These are phyloP conservation scores for Colletotrichum horii DNA, from an alignment of 2,329 filamentous ascomycete genomes.

Conservation along the genomic window DNA sequence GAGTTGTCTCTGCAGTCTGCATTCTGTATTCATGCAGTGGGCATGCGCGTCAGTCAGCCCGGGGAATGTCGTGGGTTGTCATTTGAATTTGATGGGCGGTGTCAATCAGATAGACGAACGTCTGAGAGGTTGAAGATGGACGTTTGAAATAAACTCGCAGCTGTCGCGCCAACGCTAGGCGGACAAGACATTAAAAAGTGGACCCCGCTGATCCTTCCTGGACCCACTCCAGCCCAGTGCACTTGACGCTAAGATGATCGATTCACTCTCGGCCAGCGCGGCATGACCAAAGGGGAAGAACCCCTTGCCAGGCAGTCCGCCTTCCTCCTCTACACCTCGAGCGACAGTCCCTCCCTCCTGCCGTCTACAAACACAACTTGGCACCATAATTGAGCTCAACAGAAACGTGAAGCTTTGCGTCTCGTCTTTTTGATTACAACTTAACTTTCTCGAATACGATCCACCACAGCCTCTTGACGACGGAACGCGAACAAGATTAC, in stretches of 20 bases:
- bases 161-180: background rate
- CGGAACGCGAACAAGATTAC: background rate
- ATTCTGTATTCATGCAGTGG: background rate
- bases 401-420: background rate
- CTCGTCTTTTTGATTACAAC: background rate
- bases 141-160: background rate
- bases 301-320: background rate
- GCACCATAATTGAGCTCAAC: background rate
- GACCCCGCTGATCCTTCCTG: background rate
- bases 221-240: background rate
- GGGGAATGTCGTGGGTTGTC: background rate
- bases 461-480: background rate
- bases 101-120: background rate
- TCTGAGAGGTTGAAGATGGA: background rate
- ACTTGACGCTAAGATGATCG: background rate
- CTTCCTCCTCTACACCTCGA: background rate
- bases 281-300: background rate
- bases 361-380: background rate
- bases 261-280: background rate
- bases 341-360: background rate
- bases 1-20: no score
- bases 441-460: background rate
- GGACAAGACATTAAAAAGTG: background rate
- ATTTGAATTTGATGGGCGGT: background rate
- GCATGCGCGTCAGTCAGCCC: background rate